phyloP scores from a whole-genome alignment of 495 filamentous ascomycete species.

The Emericellopsis terricola region DNA sequence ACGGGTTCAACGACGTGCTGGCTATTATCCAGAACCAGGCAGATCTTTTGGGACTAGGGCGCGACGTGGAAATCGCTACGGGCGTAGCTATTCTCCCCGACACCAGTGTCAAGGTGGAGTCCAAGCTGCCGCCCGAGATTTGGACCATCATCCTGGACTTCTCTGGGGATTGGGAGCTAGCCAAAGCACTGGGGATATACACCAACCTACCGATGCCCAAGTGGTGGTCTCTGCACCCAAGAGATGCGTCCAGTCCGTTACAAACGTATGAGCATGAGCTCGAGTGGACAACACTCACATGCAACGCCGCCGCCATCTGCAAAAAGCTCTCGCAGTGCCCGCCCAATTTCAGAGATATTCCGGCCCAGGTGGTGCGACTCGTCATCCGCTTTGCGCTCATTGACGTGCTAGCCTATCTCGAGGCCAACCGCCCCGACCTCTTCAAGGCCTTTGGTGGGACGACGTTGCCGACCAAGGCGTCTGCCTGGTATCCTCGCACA shows the following conservation, averaged over 20 bases:
- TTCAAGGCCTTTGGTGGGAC: slow-evolving; percentile 72
- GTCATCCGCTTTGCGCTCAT: slow-evolving; percentile 80
- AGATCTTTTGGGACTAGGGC: slow-evolving; percentile 40
- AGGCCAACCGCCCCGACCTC: slow-evolving; percentile 54
- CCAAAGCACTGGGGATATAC: slow-evolving; percentile 60
- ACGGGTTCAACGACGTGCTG: slow-evolving; percentile 44
- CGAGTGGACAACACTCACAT: slow-evolving; percentile 66
- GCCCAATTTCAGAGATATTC: slow-evolving; percentile 52
- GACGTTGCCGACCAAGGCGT: slow-evolving; percentile 68
- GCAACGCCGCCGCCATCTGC: slow-evolving; percentile 46
- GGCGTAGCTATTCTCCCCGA: slow-evolving; percentile 9
- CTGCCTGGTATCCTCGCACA: slow-evolving; percentile 66
- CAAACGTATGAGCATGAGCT: slow-evolving; percentile 41
- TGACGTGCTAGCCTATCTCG: slow-evolving; percentile 64
- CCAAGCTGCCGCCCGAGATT: slow-evolving; percentile 55
- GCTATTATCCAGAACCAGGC: slow-evolving; percentile 48
- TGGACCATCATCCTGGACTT: slow-evolving; percentile 79
- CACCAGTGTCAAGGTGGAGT: slow-evolving; percentile 11
- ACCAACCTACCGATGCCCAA: slow-evolving; percentile 52
- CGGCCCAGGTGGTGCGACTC: slow-evolving; percentile 64
- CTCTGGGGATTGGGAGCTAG: slow-evolving; percentile 76
- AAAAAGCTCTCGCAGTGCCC: slow-evolving; percentile 45
- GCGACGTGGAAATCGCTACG: slow-evolving; percentile 34
- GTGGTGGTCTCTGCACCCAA: slow-evolving; percentile 34
- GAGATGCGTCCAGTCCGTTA: slow-evolving; percentile 22